phyloP scores from a whole-genome alignment of 2,329 filamentous ascomycete species.

The Orbilia oligospora region DNA sequence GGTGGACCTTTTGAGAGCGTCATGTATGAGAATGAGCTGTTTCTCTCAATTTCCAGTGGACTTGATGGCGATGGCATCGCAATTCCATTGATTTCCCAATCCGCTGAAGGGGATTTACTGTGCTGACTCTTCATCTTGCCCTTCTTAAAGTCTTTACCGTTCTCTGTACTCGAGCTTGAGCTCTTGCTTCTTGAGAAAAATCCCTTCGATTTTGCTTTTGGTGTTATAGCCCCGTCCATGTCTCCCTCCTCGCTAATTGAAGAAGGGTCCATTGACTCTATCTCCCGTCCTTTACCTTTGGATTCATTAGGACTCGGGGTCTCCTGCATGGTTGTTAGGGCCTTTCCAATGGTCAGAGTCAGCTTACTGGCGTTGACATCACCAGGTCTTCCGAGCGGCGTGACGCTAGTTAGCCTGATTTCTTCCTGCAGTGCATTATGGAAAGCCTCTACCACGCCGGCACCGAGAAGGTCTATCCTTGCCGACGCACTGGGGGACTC shows the following conservation, averaged over 20 bases:
- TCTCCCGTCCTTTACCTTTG: slow-evolving; percentile 36
- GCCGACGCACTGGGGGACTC: slow-evolving; percentile 70
- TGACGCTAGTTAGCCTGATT: slow-evolving; percentile 61
- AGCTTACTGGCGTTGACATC: slow-evolving; percentile 53
- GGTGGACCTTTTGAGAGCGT: slow-evolving; percentile 40
- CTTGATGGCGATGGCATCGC: slow-evolving; percentile 72
- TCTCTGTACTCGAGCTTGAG: slow-evolving; percentile 51
- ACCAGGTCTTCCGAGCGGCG: slow-evolving; percentile 35
- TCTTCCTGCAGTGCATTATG: slow-evolving; percentile 81
- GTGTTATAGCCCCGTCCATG: slow-evolving; percentile 36
- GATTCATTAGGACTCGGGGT: slow-evolving; percentile 45
- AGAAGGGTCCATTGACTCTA: slow-evolving; percentile 14
- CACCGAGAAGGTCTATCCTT: slow-evolving; percentile 86
- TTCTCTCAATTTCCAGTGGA: slow-evolving; percentile 65
- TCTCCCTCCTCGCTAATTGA: slow-evolving; percentile 50
- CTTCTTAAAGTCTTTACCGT: slow-evolving; percentile 29
- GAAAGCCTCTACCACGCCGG: slow-evolving; percentile 82
- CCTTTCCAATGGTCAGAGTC: slow-evolving; percentile 59
- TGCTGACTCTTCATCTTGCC: slow-evolving; percentile 26
- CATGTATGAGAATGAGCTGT: slow-evolving; percentile 66
- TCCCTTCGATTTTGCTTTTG: slow-evolving; percentile 44
- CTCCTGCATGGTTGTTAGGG: slow-evolving; percentile 60
- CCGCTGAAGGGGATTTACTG: slow-evolving; percentile 5
- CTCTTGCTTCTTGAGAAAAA: slow-evolving; percentile 53
- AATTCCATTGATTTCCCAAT: slow-evolving; percentile 71